Evolutionary conservation across 1,284 basidiomycete genomes (phyloP), one percentile per base, ranked within the genome.

Genomic region (Ceratobasidium papillatum): DNA sequence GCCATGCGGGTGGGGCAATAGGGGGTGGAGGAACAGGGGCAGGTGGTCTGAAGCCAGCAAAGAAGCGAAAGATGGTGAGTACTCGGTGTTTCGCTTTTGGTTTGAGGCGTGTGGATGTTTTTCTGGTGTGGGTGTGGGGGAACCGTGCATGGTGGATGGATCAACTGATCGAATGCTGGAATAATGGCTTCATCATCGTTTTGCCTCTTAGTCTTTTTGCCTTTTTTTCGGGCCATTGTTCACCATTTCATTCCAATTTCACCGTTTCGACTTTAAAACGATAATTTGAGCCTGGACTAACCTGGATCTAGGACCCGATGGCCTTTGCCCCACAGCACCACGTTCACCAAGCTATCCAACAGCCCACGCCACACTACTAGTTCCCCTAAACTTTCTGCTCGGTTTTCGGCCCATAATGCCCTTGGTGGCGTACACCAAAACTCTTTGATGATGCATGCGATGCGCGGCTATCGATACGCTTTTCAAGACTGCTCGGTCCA

Each of bases 11-110:
- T 47, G 45, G 11, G 22, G 32, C 36, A 5, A 45, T 56, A 43
- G 51, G 66, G 51, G 47, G 66, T 30, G 54, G 66, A 12, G 52
- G 36, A 43, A 45, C 25, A 32, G 62, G 41, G 17, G 52, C 66
- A 38, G 41, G 41, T n/a, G 66, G 66, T 22, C 38, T 69, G 11
- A 69, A 69, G 52, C 66, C 66, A n/a, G 66, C 66, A 2, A 69
- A 69, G 41, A 69, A 69, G 52, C 66, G 66, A 30, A 69, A 69
- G 38, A 69, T 69, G 66, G 66, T 69, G 66, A 69, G 66, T 54
- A 8, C 27, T 41, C 47, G 5, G 52, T 11, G 19, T 54, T 25
- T 25, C 25, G 30, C 30, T 14, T 54, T n/a, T 5, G 11, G 38
- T 8, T 61, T 3, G 58, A 22, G 11, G 34, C 36, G 38, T 43